Evolutionary conservation across 768 basidiomycete genomes (phyloP).

Genomic region (Termitomyces sp.): DNA sequence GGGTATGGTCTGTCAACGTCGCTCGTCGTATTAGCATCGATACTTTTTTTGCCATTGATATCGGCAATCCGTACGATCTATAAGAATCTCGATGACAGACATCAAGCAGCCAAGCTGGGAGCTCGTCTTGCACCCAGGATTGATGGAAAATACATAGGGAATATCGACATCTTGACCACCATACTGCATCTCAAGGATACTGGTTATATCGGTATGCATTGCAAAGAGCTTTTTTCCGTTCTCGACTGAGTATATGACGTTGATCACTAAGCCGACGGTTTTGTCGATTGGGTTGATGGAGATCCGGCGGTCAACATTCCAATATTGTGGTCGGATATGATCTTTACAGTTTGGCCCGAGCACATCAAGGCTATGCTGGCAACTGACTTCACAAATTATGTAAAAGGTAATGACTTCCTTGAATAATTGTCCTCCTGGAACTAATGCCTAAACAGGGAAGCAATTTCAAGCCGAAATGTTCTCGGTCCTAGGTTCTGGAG

Average conservation of each 20-base stretch:
- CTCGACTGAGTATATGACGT: not conserved
- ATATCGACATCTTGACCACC: constrained; percentile 33
- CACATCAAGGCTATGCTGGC: constrained; percentile 53
- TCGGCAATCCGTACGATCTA: constrained; percentile 24
- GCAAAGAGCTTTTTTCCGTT: not conserved
- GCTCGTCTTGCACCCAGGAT: constrained; percentile 38
- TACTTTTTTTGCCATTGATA: constrained; percentile 27
- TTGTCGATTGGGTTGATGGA: constrained; percentile 25
- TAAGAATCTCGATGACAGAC: constrained; percentile 22
- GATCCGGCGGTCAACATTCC: constrained; percentile 41
- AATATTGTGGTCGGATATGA: constrained; percentile 37
- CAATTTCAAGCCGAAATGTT: constrained; percentile 36
- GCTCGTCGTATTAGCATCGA: constrained; percentile 23
- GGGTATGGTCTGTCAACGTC: constrained; percentile 28
- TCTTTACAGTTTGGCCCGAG: constrained; percentile 46
- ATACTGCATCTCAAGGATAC: constrained; percentile 29
- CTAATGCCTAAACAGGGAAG: constrained; percentile 23
- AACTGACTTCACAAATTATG: constrained; percentile 52
- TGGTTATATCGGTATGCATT: constrained; percentile 44
- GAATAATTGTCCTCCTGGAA: not conserved
- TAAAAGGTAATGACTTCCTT: constrained; percentile 37
- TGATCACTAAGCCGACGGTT: constrained; percentile 31
- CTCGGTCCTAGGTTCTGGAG: constrained; percentile 53
- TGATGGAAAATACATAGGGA: constrained; percentile 35
- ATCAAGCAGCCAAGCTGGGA: constrained; percentile 36